Evolutionary conservation across 257 asterid genomes (phyloP), one percentile per base, ranked within the genome.

Genomic region (Misopates orontium): DNA sequence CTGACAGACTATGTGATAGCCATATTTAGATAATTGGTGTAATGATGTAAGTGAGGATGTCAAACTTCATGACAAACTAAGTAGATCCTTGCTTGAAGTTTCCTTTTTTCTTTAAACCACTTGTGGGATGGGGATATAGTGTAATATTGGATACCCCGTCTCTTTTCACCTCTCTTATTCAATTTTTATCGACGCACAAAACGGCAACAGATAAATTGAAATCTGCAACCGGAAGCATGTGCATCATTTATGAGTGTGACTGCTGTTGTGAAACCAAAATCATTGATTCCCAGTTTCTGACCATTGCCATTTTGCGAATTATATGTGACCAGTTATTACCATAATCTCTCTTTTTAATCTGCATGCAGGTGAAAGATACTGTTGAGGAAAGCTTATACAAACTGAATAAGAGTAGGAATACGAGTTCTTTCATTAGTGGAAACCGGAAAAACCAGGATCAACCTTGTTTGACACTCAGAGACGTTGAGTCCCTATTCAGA

Each of bases 321-420:
- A 24, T 13, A 28, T 28, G 7, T 28, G 3, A 28, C 4, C 36
- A 28, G 3, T 28, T 28, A 28, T 20, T 32, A 55, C 36, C 17
- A n/a, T 31, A 45, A 57, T 16, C 54, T 45, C 12, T 69, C 1
- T 39, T 42, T 21, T 32, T 49, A 10, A 17, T 9, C 62, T 56
- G 50, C 53, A 12, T 72, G 69, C 73, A 93, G 98, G 97, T 93
- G 66, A 93, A 90, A 72, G 82, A 83, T 81, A 87, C 91, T 0
- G 98, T 93, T 8, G 98, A 93, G 76, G 98, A 93, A 77, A 85
- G 97, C 81, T 80, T 93, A 77, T 80, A 84, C 66, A 90, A 87
- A 74, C 45, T 93, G 79, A 93, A 93, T 56, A 84, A 80, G 80
- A 87, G 96, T 73, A 78, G 96, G 77, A 79, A 79, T 53, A 77